Evolutionary conservation across 2,329 filamentous ascomycete genomes (phyloP), one percentile per base, ranked within the genome.

Genomic region (Ceratocystis destructans): DNA sequence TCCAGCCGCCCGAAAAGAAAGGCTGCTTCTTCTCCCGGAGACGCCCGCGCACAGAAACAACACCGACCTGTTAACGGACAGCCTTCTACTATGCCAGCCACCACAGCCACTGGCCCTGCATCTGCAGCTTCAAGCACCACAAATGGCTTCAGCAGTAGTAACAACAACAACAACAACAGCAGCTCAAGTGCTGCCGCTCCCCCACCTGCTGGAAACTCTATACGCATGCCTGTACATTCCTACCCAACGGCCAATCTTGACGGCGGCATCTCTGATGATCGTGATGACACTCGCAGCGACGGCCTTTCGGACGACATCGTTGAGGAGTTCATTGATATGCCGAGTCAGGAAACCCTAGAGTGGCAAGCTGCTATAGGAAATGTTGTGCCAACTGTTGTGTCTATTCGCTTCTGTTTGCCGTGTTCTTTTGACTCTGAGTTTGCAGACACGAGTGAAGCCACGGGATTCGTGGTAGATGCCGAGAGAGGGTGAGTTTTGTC

Each of bases 371-470:
- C 92, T 0, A 96, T 97, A 68, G 92, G 96, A 76, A 87, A 86
- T 69, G 94, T 99, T 2, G 92, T 99, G 65, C 87, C 88, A 74
- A 96, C 92, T 71, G 94, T 97, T 20, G 94, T 99, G 62, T 96
- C 93, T n/a, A 97, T 99, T 72, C 89, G 96, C 71, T 99, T 99
- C 79, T 97, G 93, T 75, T 91, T 96, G 80, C 96, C 94, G 0
- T 96, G 90, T 75, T 92, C 93, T 28, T 99, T 99, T 75, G 94
- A 99, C 75, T 97, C 94, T n/a, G 94, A 99, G 72, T 80, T 90
- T 33, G 94, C 94, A 5, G 82, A 96, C 75, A 90, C 90, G 20
- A 96, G 91, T 72, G 94, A 99, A 78, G 94, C 94, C 2, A 99
- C 94, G 0, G 94, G 94, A 6, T 99, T 99, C 74, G 92, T 99